These are phyloP conservation scores for Vittaforma corneae DNA, from an alignment of 371 early-diverging fungal species.

Conservation along the genomic window DNA sequence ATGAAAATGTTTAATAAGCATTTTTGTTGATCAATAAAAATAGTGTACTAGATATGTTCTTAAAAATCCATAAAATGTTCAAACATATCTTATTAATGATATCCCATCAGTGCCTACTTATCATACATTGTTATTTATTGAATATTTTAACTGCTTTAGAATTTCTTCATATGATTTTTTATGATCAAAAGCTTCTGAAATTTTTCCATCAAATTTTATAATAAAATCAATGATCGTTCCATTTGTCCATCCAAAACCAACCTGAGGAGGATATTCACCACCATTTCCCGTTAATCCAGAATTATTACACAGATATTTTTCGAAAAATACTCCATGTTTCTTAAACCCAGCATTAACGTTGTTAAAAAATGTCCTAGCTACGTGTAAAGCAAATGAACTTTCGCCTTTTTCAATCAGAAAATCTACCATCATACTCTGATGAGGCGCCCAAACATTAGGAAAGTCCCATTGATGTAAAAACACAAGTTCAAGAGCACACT, in stretches of 20 bases:
- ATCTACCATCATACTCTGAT: constrained; percentile 52
- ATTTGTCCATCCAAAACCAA: constrained; percentile 84
- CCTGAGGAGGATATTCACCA: constrained; percentile 72
- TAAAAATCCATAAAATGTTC: too few relatives aligned
- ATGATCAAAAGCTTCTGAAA: constrained; percentile 14
- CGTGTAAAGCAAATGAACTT: constrained; percentile 52
- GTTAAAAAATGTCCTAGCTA: constrained; percentile 63
- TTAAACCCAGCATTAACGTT: constrained; percentile 63
- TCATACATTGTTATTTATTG: too few relatives aligned
- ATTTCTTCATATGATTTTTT: not conserved
- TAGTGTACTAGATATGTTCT: too few relatives aligned
- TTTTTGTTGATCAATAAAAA: too few relatives aligned
- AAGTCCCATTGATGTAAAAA: constrained; percentile 77
- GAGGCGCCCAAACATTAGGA: constrained; percentile 70
- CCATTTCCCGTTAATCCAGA: constrained; percentile 64
- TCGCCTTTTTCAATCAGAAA: constrained; percentile 33
- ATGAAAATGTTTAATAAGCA: too few relatives aligned
- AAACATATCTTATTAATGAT: too few relatives aligned
- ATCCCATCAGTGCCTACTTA: too few relatives aligned
- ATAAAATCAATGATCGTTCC: constrained; percentile 67
- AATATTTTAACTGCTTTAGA: not conserved
- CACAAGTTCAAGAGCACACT: constrained; percentile 37
- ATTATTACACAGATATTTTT: constrained; percentile 64
- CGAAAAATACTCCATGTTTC: constrained; percentile 66
- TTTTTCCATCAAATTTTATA: constrained; percentile 58